Evolutionary conservation across 192 early-diverging fungal species (phyloP).

Genomic region (Podila horticola): DNA sequence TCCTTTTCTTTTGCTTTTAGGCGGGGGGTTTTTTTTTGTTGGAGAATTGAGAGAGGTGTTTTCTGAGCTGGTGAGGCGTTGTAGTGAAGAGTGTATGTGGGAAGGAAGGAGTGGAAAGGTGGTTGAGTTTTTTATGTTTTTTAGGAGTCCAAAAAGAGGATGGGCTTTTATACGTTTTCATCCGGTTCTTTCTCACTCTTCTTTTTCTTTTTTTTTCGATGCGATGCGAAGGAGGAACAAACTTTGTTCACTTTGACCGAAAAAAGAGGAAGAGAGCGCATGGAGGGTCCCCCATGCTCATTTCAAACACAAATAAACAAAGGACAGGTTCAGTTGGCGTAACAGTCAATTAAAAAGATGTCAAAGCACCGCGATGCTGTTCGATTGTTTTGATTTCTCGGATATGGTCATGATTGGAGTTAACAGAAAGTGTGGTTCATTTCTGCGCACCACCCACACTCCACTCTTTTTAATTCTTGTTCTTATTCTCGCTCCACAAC

Average conservation of each 20-base stretch:
- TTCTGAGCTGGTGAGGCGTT: not conserved
- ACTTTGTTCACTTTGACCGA: not conserved
- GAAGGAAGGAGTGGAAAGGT: not conserved
- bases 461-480: not conserved
- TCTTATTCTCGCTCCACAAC: not conserved
- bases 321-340: no score
- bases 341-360: no score
- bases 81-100: not conserved
- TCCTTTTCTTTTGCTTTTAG: not conserved
- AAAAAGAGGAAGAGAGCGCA: not conserved
- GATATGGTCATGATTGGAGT: no score
- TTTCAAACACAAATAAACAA: not conserved
- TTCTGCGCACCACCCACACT: not conserved
- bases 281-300: not conserved
- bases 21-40: no score
- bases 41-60: not conserved
- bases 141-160: no score
- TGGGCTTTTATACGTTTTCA: no score
- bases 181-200: no score
- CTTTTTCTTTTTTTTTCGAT: no score
- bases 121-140: no score
- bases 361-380: no score
- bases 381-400: no score
- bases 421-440: not conserved
- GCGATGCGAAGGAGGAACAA: no score